phyloP scores from a whole-genome alignment of 2,329 filamentous ascomycete genomes.

The Thielaviopsis euricoi region DNA sequence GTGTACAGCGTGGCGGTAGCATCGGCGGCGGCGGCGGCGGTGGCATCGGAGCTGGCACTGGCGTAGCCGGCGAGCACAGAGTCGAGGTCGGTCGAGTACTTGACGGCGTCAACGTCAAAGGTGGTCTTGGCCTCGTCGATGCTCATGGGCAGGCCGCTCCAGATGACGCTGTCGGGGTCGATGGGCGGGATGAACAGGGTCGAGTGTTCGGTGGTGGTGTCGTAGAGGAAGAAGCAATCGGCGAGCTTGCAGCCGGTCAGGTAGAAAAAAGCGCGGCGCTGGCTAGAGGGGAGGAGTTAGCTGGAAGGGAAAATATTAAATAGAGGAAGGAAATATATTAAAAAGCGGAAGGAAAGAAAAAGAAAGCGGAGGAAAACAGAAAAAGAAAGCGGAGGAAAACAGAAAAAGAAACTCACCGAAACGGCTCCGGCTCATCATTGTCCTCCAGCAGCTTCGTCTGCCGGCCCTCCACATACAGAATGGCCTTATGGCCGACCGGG shows the following conservation, averaged over 20 bases:
- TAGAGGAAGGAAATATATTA: too few relatives aligned
- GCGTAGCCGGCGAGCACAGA: slow-evolving; percentile 38
- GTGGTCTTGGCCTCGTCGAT: slow-evolving; percentile 54
- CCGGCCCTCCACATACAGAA: slow-evolving; percentile 80
- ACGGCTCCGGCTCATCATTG: slow-evolving; percentile 67
- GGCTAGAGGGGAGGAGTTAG: slow-evolving; percentile 37
- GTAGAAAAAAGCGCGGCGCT: slow-evolving; percentile 90
- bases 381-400: too few relatives aligned
- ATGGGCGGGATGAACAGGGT: slow-evolving; percentile 85
- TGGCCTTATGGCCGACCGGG: slow-evolving; percentile 43
- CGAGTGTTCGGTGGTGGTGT: slow-evolving; percentile 54
- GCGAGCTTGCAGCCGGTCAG: slow-evolving; percentile 69
- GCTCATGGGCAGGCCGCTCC: slow-evolving; percentile 75
- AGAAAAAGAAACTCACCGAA: slow-evolving; percentile 39
- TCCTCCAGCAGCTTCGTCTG: slow-evolving; percentile 73
- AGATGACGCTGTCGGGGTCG: slow-evolving; percentile 79
- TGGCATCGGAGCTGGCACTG: slow-evolving; percentile 24
- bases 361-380: background rate
- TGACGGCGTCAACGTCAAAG: slow-evolving; percentile 71
- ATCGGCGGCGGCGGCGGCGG: too few relatives aligned
- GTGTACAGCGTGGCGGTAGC: slow-evolving; percentile 45
- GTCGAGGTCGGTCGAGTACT: slow-evolving; percentile 58
- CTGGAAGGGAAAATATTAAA: too few relatives aligned
- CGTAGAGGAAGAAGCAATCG: slow-evolving; percentile 68
- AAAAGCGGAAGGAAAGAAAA: too few relatives aligned